Evolutionary conservation across 208 protist genomes (phyloP).

Genomic region (Leishmania major): DNA sequence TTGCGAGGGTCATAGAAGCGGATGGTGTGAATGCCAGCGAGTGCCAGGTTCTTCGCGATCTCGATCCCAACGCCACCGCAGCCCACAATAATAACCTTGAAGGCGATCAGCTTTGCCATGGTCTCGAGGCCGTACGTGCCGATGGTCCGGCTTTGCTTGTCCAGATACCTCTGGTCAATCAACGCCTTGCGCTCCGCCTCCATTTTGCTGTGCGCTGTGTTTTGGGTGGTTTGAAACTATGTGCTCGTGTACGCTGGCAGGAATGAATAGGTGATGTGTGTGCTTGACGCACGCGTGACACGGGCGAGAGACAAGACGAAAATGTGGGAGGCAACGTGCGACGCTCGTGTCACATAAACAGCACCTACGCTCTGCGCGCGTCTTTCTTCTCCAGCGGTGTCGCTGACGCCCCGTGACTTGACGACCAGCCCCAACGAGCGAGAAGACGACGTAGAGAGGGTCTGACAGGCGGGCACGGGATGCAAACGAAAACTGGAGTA

Average conservation of each 20-base stretch:
- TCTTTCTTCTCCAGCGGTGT: neutral
- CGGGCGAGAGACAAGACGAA: neutral
- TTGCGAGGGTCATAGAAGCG: conserved; percentile 75
- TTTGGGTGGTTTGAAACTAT: neutral
- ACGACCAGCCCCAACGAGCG: neutral
- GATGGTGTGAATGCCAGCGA: conserved; percentile 89
- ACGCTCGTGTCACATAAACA: neutral
- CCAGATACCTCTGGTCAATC: conserved; percentile 86
- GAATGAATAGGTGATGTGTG: neutral
- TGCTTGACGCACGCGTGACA: neutral
- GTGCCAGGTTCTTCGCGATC: conserved; percentile 91
- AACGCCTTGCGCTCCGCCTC: conserved; percentile 25
- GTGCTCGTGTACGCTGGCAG: neutral
- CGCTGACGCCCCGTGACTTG: neutral
- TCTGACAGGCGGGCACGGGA: neutral
- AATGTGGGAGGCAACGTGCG: neutral
- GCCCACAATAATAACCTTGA: conserved; percentile 92
- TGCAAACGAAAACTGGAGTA: neutral
- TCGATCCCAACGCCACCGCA: conserved; percentile 92
- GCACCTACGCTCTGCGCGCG: neutral
- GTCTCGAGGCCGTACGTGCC: conserved; percentile 93
- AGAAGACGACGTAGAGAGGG: neutral
- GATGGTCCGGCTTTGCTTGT: conserved; percentile 93
- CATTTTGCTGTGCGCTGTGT: conserved; percentile 1
- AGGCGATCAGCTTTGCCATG: conserved; percentile 89